Evolutionary conservation across 257 asterid genomes (phyloP).

Genomic region (Lycium ferocissimum): DNA sequence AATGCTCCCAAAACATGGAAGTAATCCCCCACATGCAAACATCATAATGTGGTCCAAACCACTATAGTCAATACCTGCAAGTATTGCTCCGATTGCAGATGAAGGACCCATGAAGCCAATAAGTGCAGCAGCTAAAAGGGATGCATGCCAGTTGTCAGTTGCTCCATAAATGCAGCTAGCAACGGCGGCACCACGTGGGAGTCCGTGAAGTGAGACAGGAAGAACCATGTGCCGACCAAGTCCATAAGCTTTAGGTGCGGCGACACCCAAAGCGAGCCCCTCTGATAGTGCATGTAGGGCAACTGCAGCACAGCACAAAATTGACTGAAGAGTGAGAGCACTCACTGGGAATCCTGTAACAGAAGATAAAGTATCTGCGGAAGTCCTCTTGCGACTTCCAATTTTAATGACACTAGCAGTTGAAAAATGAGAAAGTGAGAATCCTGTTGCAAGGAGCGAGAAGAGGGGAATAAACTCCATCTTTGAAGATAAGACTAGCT

Average conservation of each 20-base stretch:
- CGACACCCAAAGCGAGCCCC: constrained; percentile 97
- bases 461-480: constrained; percentile 67
- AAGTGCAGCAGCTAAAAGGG: constrained; percentile 79
- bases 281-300: constrained; percentile 90
- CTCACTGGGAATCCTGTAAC: constrained; percentile 59
- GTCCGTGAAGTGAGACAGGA: constrained; percentile 92
- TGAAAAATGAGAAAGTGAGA: constrained; percentile 53
- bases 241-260: constrained; percentile 98
- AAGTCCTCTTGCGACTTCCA: constrained; percentile 64
- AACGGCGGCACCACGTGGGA: constrained; percentile 96
- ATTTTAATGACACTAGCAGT: constrained; percentile 58
- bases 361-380: constrained; percentile 61
- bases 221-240: constrained; percentile 96
- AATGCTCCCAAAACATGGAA: constrained; percentile 85
- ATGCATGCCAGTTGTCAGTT: constrained; percentile 88
- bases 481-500: constrained; percentile 71
- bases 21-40: constrained; percentile 86
- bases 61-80: constrained; percentile 85
- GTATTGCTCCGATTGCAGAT: constrained; percentile 89
- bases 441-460: constrained; percentile 64
- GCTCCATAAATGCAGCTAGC: constrained; percentile 95
- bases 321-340: constrained; percentile 78
- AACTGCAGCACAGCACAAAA: constrained; percentile 72
- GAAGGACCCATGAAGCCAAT: constrained; percentile 84
- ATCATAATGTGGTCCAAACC: constrained; percentile 92